Percentiles rank a stretch among this genome's conserved stretches.
These are phyloP conservation scores for Mortierella antarctica DNA, from an alignment of 192 early-diverging fungal species.

Conservation along the genomic window DNA sequence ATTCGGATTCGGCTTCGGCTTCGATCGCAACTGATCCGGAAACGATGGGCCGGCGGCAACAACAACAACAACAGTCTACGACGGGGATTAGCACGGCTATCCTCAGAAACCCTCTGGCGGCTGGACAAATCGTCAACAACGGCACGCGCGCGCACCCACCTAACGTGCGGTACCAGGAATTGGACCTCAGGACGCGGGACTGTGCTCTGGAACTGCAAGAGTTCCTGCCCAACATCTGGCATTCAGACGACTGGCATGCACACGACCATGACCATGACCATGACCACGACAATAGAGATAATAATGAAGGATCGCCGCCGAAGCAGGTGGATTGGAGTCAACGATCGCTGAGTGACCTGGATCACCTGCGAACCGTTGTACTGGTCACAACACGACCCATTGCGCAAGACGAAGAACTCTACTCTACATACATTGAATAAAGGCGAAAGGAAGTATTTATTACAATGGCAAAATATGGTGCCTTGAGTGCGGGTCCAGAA, in stretches of 20 bases:
- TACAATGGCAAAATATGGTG: too few species aligned
- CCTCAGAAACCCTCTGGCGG: slow-evolving; percentile 53
- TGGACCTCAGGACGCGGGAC: slow-evolving; percentile 37
- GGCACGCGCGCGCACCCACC: slow-evolving; percentile 28
- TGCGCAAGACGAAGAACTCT: slow-evolving; percentile 52
- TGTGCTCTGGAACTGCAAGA: slow-evolving; percentile 52
- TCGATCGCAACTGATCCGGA: not conserved
- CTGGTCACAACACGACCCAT: slow-evolving; percentile 48
- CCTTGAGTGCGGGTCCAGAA: too few species aligned
- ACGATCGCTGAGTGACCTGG: slow-evolving; percentile 10
- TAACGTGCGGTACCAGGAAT: slow-evolving; percentile 62
- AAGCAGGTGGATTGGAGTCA: slow-evolving; percentile 11
- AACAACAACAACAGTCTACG: not conserved
- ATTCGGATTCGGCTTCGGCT: too few species aligned
- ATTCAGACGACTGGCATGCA: slow-evolving; percentile 37
- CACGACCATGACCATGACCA: slow-evolving; percentile 23
- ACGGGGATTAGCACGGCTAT: not conserved
- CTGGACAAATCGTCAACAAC: slow-evolving; percentile 63
- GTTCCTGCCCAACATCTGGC: slow-evolving; percentile 59
- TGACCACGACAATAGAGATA: not conserved
- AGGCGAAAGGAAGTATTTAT: not conserved
- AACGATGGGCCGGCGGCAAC: not conserved
- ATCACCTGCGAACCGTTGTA: slow-evolving; percentile 40
- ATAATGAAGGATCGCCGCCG: not conserved
- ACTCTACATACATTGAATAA: slow-evolving; percentile 60